These are phyloP conservation scores for Polytrichum formosum DNA, from an alignment of 225 moss, liverwort and hornwort genomes.

Conservation along the genomic window DNA sequence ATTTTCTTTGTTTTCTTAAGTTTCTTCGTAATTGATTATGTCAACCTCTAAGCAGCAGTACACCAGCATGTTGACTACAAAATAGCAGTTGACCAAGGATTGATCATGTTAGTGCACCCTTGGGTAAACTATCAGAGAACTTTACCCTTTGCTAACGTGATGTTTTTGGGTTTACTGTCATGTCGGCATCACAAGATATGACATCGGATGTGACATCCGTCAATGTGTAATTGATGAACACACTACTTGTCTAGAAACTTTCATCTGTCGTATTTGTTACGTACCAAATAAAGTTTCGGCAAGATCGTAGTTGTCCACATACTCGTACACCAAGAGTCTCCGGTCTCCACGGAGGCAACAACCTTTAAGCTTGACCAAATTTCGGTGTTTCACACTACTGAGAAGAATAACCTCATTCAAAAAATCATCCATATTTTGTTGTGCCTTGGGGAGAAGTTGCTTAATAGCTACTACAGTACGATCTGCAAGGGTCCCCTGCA, in stretches of 20 bases:
- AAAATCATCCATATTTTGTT: slow-evolving; percentile 38
- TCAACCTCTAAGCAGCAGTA: too few species aligned
- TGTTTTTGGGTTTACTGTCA: too few species aligned
- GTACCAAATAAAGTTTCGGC: slow-evolving; percentile 43
- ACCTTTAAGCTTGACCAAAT: slow-evolving; percentile 46
- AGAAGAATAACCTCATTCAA: slow-evolving; percentile 48
- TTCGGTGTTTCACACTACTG: slow-evolving; percentile 42
- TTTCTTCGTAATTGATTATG: too few species aligned
- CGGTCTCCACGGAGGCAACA: slow-evolving; percentile 31
- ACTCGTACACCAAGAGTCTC: slow-evolving; percentile 47
- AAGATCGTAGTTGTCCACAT: slow-evolving; percentile 31
- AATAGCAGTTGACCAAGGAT: too few species aligned
- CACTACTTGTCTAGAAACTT: background rate
- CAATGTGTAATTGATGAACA: background rate
- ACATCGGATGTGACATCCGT: too few species aligned
- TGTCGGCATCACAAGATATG: too few species aligned
- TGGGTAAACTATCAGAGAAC: too few species aligned
- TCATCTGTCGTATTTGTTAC: background rate
- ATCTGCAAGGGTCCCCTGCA: slow-evolving; percentile 24
- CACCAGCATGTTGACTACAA: too few species aligned
- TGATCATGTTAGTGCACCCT: too few species aligned
- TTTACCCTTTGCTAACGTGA: too few species aligned
- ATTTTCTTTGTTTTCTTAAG: too few species aligned
- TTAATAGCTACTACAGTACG: slow-evolving; percentile 30
- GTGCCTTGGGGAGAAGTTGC: slow-evolving; percentile 9